These are phyloP conservation scores for Senecio squalidus DNA, from an alignment of 140 eudicot species.

Conservation along the genomic window DNA sequence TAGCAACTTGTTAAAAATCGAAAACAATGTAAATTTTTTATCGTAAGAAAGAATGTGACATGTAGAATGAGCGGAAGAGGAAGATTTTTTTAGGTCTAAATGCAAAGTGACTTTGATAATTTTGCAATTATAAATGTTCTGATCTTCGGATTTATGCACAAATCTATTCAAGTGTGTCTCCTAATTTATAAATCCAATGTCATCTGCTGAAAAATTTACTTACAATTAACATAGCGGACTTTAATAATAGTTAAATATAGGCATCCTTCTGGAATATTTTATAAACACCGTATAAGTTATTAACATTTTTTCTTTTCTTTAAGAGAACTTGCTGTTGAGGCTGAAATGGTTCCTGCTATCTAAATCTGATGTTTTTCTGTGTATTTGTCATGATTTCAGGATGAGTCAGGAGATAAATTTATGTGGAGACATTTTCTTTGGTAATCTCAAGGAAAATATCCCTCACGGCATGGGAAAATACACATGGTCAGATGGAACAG, in stretches of 20 bases:
- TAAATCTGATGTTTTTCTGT: slow-evolving; percentile 2
- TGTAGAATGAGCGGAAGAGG: background rate
- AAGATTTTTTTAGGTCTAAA: background rate
- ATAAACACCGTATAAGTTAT: background rate
- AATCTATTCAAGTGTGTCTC: slow-evolving; percentile 1
- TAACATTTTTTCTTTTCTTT: background rate
- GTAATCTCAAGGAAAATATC: slow-evolving; percentile 48
- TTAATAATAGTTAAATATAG: background rate
- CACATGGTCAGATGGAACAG: slow-evolving; percentile 85
- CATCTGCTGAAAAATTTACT: background rate
- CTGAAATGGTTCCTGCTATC: slow-evolving; percentile 5
- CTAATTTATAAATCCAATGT: background rate
- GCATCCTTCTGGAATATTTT: background rate
- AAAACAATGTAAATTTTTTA: background rate
- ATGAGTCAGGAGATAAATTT: slow-evolving; percentile 41
- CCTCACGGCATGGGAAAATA: slow-evolving; percentile 87
- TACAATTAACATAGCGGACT: background rate
- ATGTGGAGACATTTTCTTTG: slow-evolving; percentile 66
- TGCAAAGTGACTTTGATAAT: slow-evolving; percentile 12
- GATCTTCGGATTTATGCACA: background rate
- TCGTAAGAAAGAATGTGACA: slow-evolving; percentile 1
- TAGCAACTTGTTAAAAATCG: background rate
- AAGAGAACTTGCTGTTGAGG: background rate
- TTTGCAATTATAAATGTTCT: slow-evolving; percentile 1
- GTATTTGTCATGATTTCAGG: slow-evolving; percentile 36